Conservation (phyloP, 345 rosid species). For the Rhodomyrtus tomentosa region DNA sequence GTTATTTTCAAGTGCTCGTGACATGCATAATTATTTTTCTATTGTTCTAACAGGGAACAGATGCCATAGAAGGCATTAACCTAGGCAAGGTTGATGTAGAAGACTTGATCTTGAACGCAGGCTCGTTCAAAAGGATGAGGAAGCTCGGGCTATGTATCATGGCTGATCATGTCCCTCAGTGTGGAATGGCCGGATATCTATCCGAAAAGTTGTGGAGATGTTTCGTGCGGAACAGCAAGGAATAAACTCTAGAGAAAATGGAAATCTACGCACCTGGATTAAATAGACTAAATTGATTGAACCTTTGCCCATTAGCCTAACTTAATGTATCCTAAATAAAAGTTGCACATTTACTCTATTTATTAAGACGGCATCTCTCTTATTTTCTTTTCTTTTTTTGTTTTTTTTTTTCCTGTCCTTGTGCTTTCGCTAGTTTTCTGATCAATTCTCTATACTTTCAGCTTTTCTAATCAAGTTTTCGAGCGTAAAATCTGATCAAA, state of each 20-base stretch:
- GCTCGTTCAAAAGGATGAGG: neutral
- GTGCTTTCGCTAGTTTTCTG: neutral
- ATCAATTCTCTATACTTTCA: neutral
- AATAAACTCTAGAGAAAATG: no score
- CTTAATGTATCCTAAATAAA: neutral
- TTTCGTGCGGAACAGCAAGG: neutral
- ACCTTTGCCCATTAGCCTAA: neutral
- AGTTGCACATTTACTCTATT: neutral
- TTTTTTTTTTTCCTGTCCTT: neutral
- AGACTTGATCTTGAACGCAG: neutral
- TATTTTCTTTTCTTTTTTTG: neutral
- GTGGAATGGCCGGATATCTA: neutral
- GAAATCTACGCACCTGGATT: neutral
- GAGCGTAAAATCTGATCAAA: accelerated
- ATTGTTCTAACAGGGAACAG: neutral
- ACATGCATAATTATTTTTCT: neutral
- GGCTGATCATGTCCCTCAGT: neutral
- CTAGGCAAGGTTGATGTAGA: neutral
- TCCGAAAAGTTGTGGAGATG: neutral
- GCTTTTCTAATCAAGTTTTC: neutral
- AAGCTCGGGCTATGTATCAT: neutral
- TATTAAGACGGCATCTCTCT: neutral
- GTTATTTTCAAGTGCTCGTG: no score
- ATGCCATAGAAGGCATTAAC: neutral
- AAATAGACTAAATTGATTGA: neutral